Base-by-base conservation (phyloP, 2,329 filamentous ascomycete genomes). In the Colletotrichum theobromicola region DNA sequence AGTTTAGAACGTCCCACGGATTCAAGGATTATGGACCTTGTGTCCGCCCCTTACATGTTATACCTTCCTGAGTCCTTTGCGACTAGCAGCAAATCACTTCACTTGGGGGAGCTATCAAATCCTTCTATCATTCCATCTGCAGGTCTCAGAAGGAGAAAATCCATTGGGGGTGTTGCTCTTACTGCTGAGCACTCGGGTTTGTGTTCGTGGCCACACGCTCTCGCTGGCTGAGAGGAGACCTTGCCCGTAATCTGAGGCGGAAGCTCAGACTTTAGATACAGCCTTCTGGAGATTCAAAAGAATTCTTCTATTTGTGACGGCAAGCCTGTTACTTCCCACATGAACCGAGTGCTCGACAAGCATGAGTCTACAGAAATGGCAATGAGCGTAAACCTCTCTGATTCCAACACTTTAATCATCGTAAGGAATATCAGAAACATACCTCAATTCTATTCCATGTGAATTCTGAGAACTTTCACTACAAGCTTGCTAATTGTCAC, bases 211-310 rank as follows among this genome's bases (percentile, higher is more conserved):
- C 2, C 18, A 42, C 16, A 5, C 35, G n/a, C n/a, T 42, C 8
- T 42, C 18, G 35, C 16, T 42, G 35, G 4, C 35, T 42, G 12
- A 5, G 35, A 0, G 35, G 0, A 0, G 2, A n/a, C 18, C 18
- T 18, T 10, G 35, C 8, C 35, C 35, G 35, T 42, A 42, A 42
- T 3, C 10, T 42, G 35, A 42, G 16, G 9, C 1, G 35, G 35
- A 3, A 5, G 16, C 18, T 42, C 16, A 42, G 16, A 7, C 7
- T 42, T 4, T 2, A 5, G 4, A 16, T 42, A 8, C 18, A 16
- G 16, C 18, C 10, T 18, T 16, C 18, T 42, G 35, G 5, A 16
- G 8, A 16, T 10, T 42, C 35, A 42, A 42, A 18, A n/a, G 35
- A 42, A 42, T 42, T 2, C 18, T 18, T 16, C 3, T 18, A 42